phyloP scores from a whole-genome alignment of 257 asterid species.

The Fraxinus anomala region DNA sequence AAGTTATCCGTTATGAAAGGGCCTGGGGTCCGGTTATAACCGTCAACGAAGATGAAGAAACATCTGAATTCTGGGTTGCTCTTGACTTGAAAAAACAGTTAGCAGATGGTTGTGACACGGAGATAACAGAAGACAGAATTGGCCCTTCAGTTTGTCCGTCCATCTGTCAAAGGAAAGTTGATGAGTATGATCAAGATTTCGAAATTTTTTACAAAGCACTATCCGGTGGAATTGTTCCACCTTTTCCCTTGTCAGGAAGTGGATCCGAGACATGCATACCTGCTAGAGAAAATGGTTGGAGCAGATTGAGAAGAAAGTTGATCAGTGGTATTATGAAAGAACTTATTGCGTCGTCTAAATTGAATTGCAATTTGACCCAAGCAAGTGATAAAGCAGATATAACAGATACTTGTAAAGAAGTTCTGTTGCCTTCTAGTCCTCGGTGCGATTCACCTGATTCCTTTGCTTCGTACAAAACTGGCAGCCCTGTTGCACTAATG shows the following conservation, averaged over 20 bases:
- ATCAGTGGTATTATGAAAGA: conserved; percentile 52
- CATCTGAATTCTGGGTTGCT: conserved; percentile 74
- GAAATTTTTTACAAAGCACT: conserved; percentile 65
- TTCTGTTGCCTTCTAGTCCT: conserved; percentile 43
- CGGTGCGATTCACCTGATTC: conserved; percentile 48
- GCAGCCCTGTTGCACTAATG: conserved; percentile 44
- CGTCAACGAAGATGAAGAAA: conserved; percentile 72
- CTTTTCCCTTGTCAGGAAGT: conserved; percentile 53
- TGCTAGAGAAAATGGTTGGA: conserved; percentile 74
- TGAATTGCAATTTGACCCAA: conserved; percentile 26
- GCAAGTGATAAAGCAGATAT: conserved; percentile 31
- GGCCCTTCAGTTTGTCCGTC: neutral
- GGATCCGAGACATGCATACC: conserved; percentile 69
- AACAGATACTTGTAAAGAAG: conserved; percentile 31
- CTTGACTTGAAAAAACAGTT: conserved; percentile 22
- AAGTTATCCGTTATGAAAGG: conserved; percentile 74
- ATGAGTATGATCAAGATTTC: conserved; percentile 71
- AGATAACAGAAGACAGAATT: neutral
- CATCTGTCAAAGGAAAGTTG: conserved; percentile 45
- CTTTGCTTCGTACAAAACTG: conserved; percentile 45
- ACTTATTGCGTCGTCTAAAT: conserved; percentile 44
- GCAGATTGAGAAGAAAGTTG: conserved; percentile 59
- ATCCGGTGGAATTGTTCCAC: conserved; percentile 77
- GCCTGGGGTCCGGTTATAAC: conserved; percentile 61
- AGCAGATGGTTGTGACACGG: conserved; percentile 28